Evolutionary conservation across 2,329 filamentous ascomycete genomes (phyloP), one percentile per base, ranked within the genome.

Genomic region (Grosmannia serpens): DNA sequence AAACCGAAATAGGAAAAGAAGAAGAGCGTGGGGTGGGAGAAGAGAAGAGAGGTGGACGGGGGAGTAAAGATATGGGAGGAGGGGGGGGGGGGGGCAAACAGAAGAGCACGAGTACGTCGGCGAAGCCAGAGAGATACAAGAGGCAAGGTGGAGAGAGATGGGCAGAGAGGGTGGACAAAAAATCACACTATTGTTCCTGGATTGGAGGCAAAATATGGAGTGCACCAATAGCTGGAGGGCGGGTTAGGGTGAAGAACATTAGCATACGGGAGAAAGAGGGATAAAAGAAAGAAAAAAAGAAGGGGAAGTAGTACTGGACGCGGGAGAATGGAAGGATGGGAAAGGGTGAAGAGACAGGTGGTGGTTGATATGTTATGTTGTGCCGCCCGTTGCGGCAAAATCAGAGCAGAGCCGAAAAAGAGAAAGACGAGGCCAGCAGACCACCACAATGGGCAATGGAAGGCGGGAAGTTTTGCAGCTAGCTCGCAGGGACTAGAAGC

Each of bases 341-440:
- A 50, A 41, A 35, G 58, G 26, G 51, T 33, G 41, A 26, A 41
- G 35, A 20, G 38, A 55, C 47, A 47, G 53, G 31, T 27, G 57
- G 54, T 58, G 55, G 52, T 55, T 64, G 57, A 62, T 65, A 66
- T 62, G 59, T 64, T 64, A 67, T 61, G 61, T 60, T 59, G 60
- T 65, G 65, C 67, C 66, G 66, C 65, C 65, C 64, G 62, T 65
- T 69, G 67, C 68, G 69, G 69, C 65, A 71, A 70, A 70, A 69
- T 65, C 69, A 67, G 60, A 56, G 56, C n/a, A 46, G 49, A 56
- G 38, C 53, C 24, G 31, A 24, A 46, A 9, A 6, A 41, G 47
- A 27, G 29, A n/a, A 38, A 29, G 24, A 52, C 29, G 31, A 57
- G 29, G 26, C 26, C 38, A 46, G 26, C 35, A 41, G 55, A 50